These are phyloP conservation scores for Phaffia australis DNA, from an alignment of 768 basidiomycete species.

Conservation along the genomic window DNA sequence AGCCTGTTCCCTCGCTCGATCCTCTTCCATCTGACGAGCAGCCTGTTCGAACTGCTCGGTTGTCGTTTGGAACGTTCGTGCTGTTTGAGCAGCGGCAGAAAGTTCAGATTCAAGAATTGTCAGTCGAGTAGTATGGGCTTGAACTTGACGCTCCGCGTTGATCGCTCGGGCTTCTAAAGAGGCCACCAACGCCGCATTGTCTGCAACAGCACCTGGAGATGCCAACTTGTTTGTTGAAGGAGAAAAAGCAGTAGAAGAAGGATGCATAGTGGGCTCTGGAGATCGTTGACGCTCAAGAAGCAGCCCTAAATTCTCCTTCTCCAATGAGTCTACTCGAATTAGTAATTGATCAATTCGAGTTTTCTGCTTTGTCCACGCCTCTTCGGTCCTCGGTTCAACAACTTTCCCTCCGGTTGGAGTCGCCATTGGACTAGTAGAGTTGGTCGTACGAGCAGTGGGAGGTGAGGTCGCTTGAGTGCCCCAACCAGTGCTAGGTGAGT, in stretches of 20 bases:
- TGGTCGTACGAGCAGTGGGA: not conserved
- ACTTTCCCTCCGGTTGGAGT: too few species aligned
- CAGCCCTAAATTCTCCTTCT: conserved; percentile 60
- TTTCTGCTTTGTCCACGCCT: not conserved
- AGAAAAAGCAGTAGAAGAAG: not conserved
- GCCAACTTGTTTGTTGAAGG: not conserved
- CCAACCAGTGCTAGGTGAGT: too few species aligned
- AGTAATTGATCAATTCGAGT: conserved; percentile 27
- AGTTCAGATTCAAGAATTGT: conserved; percentile 24
- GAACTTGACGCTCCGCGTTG: conserved; percentile 23
- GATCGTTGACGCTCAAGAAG: conserved; percentile 3
- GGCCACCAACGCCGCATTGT: not conserved
- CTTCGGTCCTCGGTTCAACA: too few species aligned
- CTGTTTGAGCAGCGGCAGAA: conserved; percentile 7
- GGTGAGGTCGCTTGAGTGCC: too few species aligned
- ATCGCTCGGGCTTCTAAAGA: conserved; percentile 12
- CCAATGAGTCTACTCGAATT: conserved; percentile 49
- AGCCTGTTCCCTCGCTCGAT: conserved; percentile 45
- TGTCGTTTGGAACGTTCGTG: conserved; percentile 7
- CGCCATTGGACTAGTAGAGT: too few species aligned
- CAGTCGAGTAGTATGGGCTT: conserved; percentile 18
- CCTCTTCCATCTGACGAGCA: conserved; percentile 38
- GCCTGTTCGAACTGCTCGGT: conserved; percentile 46
- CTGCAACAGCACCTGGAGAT: not conserved
- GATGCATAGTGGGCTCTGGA: conserved; percentile 2